Percentiles rank a stretch among this genome's conserved stretches.
Evolutionary conservation across 177 flowering plant genomes (phyloP).

Genomic region (Vitis hybrid): DNA sequence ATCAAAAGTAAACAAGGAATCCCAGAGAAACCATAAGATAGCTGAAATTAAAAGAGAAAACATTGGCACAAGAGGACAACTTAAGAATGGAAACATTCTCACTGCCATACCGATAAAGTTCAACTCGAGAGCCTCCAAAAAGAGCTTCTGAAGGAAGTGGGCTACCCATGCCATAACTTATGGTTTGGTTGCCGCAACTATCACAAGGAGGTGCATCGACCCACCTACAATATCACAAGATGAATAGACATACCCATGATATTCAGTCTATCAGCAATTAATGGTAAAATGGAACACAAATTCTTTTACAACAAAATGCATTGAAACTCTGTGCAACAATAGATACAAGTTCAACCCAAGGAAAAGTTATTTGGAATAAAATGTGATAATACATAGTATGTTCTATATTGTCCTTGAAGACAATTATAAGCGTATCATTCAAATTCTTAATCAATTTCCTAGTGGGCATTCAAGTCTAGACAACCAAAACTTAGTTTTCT

Average conservation of each 20-base stretch:
- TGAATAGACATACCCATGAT: background rate
- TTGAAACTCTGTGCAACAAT: background rate
- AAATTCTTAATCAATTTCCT: background rate
- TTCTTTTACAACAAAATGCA: background rate
- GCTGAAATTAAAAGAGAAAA: background rate
- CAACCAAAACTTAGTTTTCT: background rate
- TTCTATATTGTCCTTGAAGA: background rate
- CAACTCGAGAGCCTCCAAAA: conserved; percentile 78
- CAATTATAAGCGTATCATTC: background rate
- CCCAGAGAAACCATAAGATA: background rate
- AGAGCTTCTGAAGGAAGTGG: conserved; percentile 61
- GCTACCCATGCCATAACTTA: conserved; percentile 58
- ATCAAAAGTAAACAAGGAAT: background rate
- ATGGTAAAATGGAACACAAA: background rate
- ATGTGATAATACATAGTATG: background rate
- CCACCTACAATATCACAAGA: conserved; percentile 56
- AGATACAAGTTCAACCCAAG: background rate
- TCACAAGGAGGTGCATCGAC: conserved; percentile 88
- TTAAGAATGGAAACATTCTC: background rate
- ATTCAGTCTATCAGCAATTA: background rate
- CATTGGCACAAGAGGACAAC: background rate
- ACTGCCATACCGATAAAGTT: conserved; percentile 69
- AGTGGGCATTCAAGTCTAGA: background rate
- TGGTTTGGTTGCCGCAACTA: conserved; percentile 60
- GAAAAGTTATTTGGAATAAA: background rate